Percentiles rank a stretch among this genome's conserved stretches.
Conservation (phyloP, 148 eudicot species). For the Suaeda aralocaspica region DNA sequence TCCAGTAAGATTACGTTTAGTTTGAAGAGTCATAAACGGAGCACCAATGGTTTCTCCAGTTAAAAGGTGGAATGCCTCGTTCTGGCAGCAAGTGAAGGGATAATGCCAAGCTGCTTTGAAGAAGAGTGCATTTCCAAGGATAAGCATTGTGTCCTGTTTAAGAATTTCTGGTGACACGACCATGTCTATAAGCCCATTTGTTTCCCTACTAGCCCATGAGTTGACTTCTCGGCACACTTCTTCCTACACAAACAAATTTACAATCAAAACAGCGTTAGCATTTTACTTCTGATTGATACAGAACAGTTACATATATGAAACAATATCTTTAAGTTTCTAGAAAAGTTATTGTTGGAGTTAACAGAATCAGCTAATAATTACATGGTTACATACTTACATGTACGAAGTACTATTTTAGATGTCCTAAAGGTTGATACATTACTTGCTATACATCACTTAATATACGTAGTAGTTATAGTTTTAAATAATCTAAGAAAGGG, state of each 20-base stretch:
- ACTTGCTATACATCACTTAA: too few species aligned
- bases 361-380: too few species aligned
- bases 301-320: too few species aligned
- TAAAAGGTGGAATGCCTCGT: conserved; percentile 9
- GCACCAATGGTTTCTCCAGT: conserved; percentile 1
- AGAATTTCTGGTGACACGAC: conserved; percentile 4
- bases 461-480: too few species aligned
- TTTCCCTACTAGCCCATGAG: conserved; percentile 17
- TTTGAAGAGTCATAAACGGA: background rate
- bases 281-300: too few species aligned
- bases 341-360: too few species aligned
- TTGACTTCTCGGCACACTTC: conserved; percentile 20
- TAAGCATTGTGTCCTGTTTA: conserved; percentile 8
- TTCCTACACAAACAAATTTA: background rate
- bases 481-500: too few species aligned
- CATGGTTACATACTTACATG: too few species aligned
- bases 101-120: conserved; percentile 15
- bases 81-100: background rate
- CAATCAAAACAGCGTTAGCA: too few species aligned
- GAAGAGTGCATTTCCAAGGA: conserved; percentile 20
- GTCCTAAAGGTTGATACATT: too few species aligned
- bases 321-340: too few species aligned
- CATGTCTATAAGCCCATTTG: conserved; percentile 7
- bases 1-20: background rate
- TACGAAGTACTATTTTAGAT: too few species aligned